Percentiles rank a stretch among this genome's conserved stretches.
These are phyloP conservation scores for Talaromyces ruber DNA, from an alignment of 495 filamentous ascomycete genomes.

Conservation along the genomic window DNA sequence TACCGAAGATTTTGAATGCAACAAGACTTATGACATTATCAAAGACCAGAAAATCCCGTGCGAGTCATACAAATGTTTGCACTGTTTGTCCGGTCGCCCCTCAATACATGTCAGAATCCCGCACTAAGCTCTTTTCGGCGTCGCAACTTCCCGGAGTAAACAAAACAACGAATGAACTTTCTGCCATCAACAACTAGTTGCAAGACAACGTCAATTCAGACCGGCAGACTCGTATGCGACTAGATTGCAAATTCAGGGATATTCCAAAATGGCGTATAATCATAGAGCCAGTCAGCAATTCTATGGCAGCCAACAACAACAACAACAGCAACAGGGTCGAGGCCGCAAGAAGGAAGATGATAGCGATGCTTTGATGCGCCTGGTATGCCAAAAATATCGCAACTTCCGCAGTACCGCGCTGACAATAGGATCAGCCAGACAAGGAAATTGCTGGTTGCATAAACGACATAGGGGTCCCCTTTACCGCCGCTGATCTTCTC, in stretches of 20 bases:
- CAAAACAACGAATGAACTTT: conserved; percentile 4
- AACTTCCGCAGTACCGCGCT: conserved; percentile 3
- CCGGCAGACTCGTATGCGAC: not conserved
- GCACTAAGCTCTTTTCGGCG: conserved; percentile 28
- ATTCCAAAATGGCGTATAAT: conserved; percentile 47
- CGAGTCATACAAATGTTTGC: conserved; percentile 24
- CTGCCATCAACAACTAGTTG: conserved; percentile 5
- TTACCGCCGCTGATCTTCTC: conserved; percentile 78
- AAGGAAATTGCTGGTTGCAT: conserved; percentile 93
- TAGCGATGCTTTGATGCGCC: conserved; percentile 79
- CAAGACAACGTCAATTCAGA: conserved; percentile 13
- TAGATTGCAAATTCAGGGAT: not conserved
- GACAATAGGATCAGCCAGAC: conserved; percentile 46
- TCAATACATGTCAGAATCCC: conserved; percentile 20
- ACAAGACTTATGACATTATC: not conserved
- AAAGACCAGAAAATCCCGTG: not conserved
- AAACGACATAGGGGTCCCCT: conserved; percentile 86
- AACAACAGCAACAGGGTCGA: conserved; percentile 43
- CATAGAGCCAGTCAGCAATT: conserved; percentile 70
- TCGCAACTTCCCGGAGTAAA: conserved; percentile 27
- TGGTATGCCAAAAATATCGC: conserved; percentile 36
- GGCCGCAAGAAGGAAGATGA: conserved; percentile 72
- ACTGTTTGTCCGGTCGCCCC: conserved; percentile 24
- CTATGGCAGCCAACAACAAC: conserved; percentile 42
- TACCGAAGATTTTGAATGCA: not conserved